phyloP scores from a whole-genome alignment of 176 grass and related monocot genomes.

The Aegilops umbellulata region DNA sequence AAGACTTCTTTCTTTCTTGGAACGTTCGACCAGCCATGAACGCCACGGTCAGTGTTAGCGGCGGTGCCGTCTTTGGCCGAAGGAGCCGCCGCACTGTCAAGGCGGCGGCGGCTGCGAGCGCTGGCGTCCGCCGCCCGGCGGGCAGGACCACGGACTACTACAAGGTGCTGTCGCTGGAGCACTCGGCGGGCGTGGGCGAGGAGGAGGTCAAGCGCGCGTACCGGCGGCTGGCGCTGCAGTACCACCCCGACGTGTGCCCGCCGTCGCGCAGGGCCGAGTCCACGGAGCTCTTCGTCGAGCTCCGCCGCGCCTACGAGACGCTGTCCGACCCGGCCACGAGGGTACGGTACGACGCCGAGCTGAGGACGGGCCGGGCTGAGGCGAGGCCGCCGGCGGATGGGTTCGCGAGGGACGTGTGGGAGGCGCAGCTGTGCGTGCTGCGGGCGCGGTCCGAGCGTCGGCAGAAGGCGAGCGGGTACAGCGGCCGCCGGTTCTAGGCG shows the following conservation, averaged over 20 bases:
- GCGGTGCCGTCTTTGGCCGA: background rate
- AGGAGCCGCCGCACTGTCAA: background rate
- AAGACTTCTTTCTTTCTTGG: background rate
- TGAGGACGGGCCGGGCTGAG: background rate
- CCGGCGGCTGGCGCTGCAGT: constrained; percentile 61
- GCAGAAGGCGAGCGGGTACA: constrained; percentile 11
- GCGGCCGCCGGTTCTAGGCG: background rate
- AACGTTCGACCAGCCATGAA: constrained; percentile 6
- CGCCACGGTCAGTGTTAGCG: background rate
- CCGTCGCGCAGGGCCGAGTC: constrained; percentile 42
- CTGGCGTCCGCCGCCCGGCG: background rate
- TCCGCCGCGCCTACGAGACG: constrained; percentile 73
- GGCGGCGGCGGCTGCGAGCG: background rate
- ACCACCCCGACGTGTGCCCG: constrained; percentile 73
- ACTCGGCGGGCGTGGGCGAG: constrained; percentile 32
- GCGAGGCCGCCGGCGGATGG: background rate
- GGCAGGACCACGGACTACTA: constrained; percentile 37
- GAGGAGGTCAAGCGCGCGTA: constrained; percentile 83
- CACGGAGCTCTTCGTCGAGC: constrained; percentile 66
- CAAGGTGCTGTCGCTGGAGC: constrained; percentile 56
- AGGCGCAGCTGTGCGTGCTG: constrained; percentile 46
- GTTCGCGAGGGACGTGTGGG: constrained; percentile 47
- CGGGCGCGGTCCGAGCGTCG: constrained; percentile 21
- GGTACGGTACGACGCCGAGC: constrained; percentile 46
- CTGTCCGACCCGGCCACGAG: constrained; percentile 55